A percentile compares a stretch with the other conserved stretches of the same genome.
Evolutionary conservation across 2,329 filamentous ascomycete genomes (phyloP).

Genomic region (Calcarisporium arbuscula): DNA sequence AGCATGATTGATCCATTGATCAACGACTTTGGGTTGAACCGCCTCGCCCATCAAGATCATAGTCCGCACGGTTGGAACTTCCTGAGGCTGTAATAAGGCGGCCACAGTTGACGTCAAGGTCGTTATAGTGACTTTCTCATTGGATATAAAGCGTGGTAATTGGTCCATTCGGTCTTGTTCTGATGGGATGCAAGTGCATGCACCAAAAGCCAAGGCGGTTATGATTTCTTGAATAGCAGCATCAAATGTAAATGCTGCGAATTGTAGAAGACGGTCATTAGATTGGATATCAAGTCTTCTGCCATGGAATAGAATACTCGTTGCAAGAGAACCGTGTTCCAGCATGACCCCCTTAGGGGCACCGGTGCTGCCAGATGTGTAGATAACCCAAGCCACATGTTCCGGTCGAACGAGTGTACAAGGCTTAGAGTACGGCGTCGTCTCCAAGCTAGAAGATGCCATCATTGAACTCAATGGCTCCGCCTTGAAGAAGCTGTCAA

Average conservation of each 20-base stretch:
- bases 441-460: too few relatives aligned
- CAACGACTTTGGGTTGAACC: neutral
- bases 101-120: constrained; percentile 9
- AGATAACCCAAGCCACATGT: constrained; percentile 6
- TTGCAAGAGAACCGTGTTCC: constrained; percentile 4
- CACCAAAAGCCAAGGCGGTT: constrained; percentile 1
- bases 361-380: constrained; percentile 6
- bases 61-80: constrained; percentile 6
- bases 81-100: constrained; percentile 1
- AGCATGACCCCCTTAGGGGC: constrained; percentile 5
- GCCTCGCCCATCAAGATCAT: constrained; percentile 6
- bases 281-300: constrained; percentile 1
- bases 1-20: constrained; percentile 6
- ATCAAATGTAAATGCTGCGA: constrained; percentile 9
- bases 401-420: too few relatives aligned
- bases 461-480: too few relatives aligned
- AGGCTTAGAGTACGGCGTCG: too few relatives aligned
- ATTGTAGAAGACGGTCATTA: constrained; percentile 6
- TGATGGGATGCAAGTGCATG: constrained; percentile 2
- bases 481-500: too few relatives aligned
- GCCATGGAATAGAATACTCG: neutral
- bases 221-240: constrained; percentile 5
- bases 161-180: constrained; percentile 3
- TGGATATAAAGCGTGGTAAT: too few relatives aligned
- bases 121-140: too few relatives aligned